phyloP scores from a whole-genome alignment of 208 protist genomes.

The Acanthamoeba rhysodes region DNA sequence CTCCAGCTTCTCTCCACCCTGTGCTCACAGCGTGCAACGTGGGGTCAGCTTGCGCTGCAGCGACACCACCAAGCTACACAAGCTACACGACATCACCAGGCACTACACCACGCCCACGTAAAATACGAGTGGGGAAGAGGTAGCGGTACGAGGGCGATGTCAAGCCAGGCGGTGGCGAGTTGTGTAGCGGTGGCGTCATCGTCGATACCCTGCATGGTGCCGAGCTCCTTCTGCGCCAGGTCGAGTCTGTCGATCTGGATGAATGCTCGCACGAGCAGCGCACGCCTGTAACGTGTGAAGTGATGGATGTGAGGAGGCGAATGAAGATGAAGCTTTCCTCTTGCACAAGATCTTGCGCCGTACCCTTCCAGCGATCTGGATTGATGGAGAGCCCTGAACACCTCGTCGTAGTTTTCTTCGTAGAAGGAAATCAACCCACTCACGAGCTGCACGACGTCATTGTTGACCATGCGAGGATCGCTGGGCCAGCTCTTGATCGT shows the following conservation, averaged over 20 bases:
- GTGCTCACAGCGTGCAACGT: not conserved
- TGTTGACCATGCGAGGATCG: conserved; percentile 65
- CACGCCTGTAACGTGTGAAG: conserved; percentile 31
- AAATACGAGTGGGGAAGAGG: not conserved
- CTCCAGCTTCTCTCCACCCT: conserved; percentile 83
- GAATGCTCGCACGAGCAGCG: conserved; percentile 77
- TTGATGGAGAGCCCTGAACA: conserved; percentile 76
- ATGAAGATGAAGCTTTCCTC: not conserved
- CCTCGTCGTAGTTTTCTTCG: conserved; percentile 80
- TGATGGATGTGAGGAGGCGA: not conserved
- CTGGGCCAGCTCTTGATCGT: conserved; percentile 79
- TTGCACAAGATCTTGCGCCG: not conserved
- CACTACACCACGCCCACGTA: not conserved
- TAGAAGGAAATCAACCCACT: conserved; percentile 80
- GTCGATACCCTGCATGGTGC: conserved; percentile 80
- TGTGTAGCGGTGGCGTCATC: conserved; percentile 85
- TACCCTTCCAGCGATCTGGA: conserved; percentile 81
- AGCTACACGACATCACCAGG: not conserved
- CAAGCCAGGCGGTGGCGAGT: conserved; percentile 78
- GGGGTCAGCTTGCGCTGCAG: not conserved
- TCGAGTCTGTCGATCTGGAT: conserved; percentile 78
- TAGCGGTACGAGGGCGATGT: conserved; percentile 65
- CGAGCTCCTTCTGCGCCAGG: conserved; percentile 82
- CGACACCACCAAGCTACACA: too few relatives aligned
- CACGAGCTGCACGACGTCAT: conserved; percentile 79